phyloP scores from a whole-genome alignment of 805 yeast species.

The Candida argentea region DNA sequence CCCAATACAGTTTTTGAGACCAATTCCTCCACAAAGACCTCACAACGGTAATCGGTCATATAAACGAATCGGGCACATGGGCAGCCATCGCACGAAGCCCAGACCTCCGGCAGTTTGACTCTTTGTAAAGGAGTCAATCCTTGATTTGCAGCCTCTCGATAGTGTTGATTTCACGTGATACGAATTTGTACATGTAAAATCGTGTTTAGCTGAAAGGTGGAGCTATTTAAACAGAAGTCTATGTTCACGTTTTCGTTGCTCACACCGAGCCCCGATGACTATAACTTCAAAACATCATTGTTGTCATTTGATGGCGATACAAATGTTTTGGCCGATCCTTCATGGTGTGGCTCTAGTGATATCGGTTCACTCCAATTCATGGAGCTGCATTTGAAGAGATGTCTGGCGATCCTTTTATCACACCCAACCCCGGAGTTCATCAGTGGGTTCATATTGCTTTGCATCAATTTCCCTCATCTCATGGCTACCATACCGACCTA shows the following conservation, averaged over 20 bases:
- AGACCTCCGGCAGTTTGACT: not conserved
- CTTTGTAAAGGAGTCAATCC: not conserved
- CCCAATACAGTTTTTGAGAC: too few relatives aligned
- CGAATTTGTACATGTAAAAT: too few relatives aligned
- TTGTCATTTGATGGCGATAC: conserved; percentile 46
- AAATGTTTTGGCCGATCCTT: conserved; percentile 59
- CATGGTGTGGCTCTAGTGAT: conserved; percentile 56
- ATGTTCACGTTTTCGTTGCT: conserved; percentile 31
- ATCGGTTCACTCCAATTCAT: conserved; percentile 23
- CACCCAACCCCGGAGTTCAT: conserved; percentile 74
- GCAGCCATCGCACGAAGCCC: too few relatives aligned
- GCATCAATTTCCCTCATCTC: conserved; percentile 45
- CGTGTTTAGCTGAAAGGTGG: too few relatives aligned
- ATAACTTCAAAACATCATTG: conserved; percentile 36
- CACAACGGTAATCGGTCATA: too few relatives aligned
- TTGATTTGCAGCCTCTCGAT: not conserved
- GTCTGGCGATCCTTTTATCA: conserved; percentile 70
- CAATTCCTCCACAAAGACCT: too few relatives aligned
- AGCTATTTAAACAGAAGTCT: too few relatives aligned
- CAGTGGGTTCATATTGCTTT: conserved; percentile 68
- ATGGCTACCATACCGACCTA: conserved; percentile 62
- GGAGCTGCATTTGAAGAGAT: conserved; percentile 26
- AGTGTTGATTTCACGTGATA: too few relatives aligned
- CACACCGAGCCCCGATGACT: conserved; percentile 16
- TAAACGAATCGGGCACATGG: too few relatives aligned